Percentiles rank a stretch among this genome's conserved stretches.
Evolutionary conservation across 768 basidiomycete genomes (phyloP).

Genomic region (Ramaria rubella): DNA sequence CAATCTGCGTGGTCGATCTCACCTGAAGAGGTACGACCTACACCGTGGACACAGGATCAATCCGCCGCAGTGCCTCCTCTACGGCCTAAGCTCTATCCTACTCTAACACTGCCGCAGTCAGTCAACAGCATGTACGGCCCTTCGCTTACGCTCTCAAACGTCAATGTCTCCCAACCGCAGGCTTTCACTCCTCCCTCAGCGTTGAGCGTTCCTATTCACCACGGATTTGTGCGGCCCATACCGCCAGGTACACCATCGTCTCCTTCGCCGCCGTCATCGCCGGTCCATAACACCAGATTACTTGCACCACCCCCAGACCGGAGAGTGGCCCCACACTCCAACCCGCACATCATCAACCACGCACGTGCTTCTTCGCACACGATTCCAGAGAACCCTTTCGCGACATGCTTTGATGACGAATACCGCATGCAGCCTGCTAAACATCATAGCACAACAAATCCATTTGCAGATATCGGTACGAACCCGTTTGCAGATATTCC

Average conservation of each 20-base stretch:
- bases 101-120: neutral
- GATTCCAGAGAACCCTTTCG: constrained; percentile 2
- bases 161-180: neutral
- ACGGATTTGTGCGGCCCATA: constrained; percentile 8
- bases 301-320: neutral
- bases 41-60: neutral
- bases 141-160: neutral
- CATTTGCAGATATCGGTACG: constrained; percentile 5
- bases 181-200: neutral
- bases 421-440: neutral
- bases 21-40: neutral
- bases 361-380: neutral
- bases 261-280: constrained; percentile 8
- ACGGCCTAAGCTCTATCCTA: neutral
- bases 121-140: neutral
- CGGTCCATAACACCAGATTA: neutral
- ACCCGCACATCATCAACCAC: neutral
- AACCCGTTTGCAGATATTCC: constrained; percentile 7
- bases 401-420: constrained; percentile 11
- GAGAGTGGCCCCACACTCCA: neutral
- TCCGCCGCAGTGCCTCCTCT: neutral
- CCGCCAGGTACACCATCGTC: constrained; percentile 4
- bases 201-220: constrained; percentile 2
- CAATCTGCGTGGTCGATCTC: neutral
- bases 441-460: neutral